A percentile compares a stretch with the other conserved stretches of the same genome.
These are phyloP conservation scores for Gynostemma pentaphyllum DNA, from an alignment of 306 rosid species.

Conservation along the genomic window DNA sequence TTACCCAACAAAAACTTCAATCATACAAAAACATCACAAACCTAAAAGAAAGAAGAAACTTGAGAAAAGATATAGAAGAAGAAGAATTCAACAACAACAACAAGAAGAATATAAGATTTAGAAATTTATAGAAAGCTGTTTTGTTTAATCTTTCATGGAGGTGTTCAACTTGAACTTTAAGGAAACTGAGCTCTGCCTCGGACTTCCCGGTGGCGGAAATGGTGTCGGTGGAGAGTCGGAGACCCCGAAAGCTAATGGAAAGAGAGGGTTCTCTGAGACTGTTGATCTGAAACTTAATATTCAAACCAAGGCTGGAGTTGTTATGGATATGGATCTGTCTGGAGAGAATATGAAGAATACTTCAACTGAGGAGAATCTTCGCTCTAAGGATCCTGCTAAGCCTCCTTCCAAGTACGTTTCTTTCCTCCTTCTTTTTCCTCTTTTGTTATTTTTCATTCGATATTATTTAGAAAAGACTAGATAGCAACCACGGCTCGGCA, in stretches of 20 bases:
- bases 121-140: too few species aligned
- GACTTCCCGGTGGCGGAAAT: constrained; percentile 69
- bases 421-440: not conserved
- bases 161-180: constrained; percentile 42
- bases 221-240: constrained; percentile 30
- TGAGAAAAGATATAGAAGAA: too few species aligned
- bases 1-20: too few species aligned
- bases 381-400: constrained; percentile 63
- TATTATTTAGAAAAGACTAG: too few species aligned
- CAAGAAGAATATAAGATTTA: too few species aligned
- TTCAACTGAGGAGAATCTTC: constrained; percentile 39
- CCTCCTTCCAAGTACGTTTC: constrained; percentile 72
- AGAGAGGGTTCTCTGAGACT: constrained; percentile 88
- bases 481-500: too few species aligned
- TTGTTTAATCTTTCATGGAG: not conserved
- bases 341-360: constrained; percentile 26
- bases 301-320: constrained; percentile 31
- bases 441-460: not conserved
- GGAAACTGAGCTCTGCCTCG: constrained; percentile 94
- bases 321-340: constrained; percentile 25
- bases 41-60: not conserved
- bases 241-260: constrained; percentile 50
- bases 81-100: too few species aligned
- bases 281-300: constrained; percentile 82
- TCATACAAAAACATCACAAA: constrained; percentile 6